Evolutionary conservation across 2,329 filamentous ascomycete species (phyloP).

Genomic region (Pleochaeta shiraiana): DNA sequence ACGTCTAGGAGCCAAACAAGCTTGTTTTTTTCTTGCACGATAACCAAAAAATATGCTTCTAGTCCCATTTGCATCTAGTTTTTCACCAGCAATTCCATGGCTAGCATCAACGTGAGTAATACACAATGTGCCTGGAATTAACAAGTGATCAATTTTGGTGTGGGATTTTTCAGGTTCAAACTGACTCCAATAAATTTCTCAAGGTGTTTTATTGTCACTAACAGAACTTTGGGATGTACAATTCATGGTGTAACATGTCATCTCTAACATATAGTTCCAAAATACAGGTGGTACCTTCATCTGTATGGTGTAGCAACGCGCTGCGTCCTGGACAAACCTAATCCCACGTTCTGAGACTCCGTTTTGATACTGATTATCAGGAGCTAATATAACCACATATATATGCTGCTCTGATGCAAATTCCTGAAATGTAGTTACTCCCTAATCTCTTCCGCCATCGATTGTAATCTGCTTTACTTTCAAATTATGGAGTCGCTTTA

Average conservation of each 20-base stretch:
- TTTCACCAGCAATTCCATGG: not conserved
- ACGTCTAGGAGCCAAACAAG: not conserved
- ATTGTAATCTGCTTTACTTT: not conserved
- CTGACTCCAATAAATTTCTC: not conserved
- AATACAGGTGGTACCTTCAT: not conserved
- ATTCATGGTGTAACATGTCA: not conserved
- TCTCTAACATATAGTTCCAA: not conserved
- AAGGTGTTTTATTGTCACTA: not conserved
- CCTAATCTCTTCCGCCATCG: not conserved
- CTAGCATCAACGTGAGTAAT: not conserved
- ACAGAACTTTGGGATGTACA: not conserved
- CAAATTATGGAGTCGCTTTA: not conserved
- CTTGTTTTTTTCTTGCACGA: not conserved
- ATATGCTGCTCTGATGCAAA: not conserved
- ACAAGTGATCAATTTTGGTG: not conserved
- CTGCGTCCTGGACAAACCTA: not conserved
- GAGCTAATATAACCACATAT: not conserved
- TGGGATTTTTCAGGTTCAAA: not conserved
- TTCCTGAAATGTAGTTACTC: not conserved
- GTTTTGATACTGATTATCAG: not conserved
- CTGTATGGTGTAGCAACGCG: not conserved
- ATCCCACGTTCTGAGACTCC: no score
- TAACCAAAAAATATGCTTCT: not conserved
- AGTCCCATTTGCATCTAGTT: not conserved
- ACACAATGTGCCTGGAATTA: not conserved